Percentiles rank a stretch among this genome's conserved stretches.
Evolutionary conservation across 1,284 basidiomycete species (phyloP).

Genomic region (Leccinum subfulvum): DNA sequence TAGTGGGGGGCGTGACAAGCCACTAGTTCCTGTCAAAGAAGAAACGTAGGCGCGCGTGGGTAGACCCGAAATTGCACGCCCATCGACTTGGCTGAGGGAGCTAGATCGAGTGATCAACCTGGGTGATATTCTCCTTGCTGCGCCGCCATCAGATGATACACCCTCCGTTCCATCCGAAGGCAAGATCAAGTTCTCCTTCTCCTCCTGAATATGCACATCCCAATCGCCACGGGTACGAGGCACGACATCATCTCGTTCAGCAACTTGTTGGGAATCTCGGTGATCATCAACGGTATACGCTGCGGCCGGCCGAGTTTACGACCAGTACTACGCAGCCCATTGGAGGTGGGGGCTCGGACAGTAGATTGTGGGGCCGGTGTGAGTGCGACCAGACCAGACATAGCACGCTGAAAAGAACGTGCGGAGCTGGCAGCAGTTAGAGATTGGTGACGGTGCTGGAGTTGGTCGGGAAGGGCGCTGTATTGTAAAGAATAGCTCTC

Average conservation of each 20-base stretch:
- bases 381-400: conserved; percentile 50
- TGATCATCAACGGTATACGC: conserved; percentile 43
- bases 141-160: conserved; percentile 26
- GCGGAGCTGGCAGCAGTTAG: conserved; percentile 23
- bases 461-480: conserved; percentile 19
- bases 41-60: conserved; percentile 32
- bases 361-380: conserved; percentile 34
- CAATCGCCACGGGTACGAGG: conserved; percentile 28
- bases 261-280: conserved; percentile 36
- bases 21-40: conserved; percentile 23
- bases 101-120: conserved; percentile 31
- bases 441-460: conserved; percentile 27
- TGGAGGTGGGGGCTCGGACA: conserved; percentile 29
- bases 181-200: conserved; percentile 32
- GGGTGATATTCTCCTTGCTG: conserved; percentile 26
- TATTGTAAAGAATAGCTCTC: conserved; percentile 49
- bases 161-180: conserved; percentile 27
- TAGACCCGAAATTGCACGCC: conserved; percentile 34
- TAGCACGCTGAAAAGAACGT: conserved; percentile 59
- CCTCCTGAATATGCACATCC: conserved; percentile 30
- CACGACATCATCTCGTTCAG: conserved; percentile 38
- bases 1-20: conserved; percentile 29
- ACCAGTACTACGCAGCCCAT: conserved; percentile 34
- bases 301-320: conserved; percentile 39
- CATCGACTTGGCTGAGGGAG: conserved; percentile 34